Evolutionary conservation across 371 early-diverging fungal genomes (phyloP).

Genomic region (Mortierella sp.): DNA sequence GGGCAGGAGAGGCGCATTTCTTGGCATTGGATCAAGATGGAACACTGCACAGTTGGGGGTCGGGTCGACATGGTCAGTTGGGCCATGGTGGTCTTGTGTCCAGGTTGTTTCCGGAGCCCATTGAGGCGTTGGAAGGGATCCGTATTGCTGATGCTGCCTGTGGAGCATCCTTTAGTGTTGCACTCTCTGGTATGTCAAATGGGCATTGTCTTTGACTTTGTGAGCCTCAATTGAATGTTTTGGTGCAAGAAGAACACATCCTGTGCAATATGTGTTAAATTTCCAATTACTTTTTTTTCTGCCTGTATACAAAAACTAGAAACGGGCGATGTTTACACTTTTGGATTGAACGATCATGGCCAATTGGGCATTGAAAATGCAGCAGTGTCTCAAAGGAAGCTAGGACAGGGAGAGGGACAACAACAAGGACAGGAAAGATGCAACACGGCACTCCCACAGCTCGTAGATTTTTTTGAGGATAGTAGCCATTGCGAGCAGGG

Average conservation of each 20-base stretch:
- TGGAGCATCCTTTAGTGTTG: constrained; percentile 46
- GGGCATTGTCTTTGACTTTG: not conserved
- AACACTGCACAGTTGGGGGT: constrained; percentile 53
- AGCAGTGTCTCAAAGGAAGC: not conserved
- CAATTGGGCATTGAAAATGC: constrained; percentile 45
- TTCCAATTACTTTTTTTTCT: not conserved
- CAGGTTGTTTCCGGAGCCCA: constrained; percentile 23
- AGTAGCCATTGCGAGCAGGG: not conserved
- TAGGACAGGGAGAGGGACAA: not conserved
- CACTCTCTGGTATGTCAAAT: constrained; percentile 35
- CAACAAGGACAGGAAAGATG: not conserved
- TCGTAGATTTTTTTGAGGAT: constrained; percentile 41
- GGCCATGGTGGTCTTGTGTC: constrained; percentile 45
- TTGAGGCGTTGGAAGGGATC: constrained; percentile 46
- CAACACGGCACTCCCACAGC: constrained; percentile 51
- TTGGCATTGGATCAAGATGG: constrained; percentile 35
- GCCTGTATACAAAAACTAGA: constrained; percentile 15
- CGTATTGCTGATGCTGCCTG: constrained; percentile 44
- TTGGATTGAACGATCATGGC: constrained; percentile 55
- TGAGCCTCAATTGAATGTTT: not conserved
- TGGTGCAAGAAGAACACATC: not conserved
- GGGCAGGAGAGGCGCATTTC: constrained; percentile 55
- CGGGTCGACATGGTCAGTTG: constrained; percentile 53
- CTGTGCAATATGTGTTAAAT: no score
- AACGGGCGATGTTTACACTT: constrained; percentile 45